Evolutionary conservation across 495 filamentous ascomycete species (phyloP).

Genomic region (Penicillium cosmopolitanum): DNA sequence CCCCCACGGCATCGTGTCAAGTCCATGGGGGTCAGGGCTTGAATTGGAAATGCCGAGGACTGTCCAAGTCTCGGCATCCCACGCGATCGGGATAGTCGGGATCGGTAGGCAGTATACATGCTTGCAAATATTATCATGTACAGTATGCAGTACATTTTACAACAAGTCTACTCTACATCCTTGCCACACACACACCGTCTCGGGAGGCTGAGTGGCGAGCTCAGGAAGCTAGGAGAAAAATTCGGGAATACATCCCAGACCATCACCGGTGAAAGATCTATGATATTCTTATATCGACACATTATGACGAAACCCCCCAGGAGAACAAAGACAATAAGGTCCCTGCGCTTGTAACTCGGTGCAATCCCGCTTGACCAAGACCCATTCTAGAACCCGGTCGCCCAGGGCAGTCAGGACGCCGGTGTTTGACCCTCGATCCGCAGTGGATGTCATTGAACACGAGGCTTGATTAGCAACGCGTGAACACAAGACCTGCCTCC

Average conservation of each 20-base stretch:
- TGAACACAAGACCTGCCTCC: background rate
- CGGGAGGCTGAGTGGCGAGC: background rate
- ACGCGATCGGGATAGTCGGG: slow-evolving; percentile 1
- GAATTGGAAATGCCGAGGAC: background rate
- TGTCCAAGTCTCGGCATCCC: slow-evolving; percentile 2
- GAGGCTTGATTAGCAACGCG: slow-evolving; percentile 4
- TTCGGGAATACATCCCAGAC: background rate
- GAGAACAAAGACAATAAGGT: background rate
- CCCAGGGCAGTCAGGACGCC: slow-evolving; percentile 5
- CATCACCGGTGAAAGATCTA: slow-evolving; percentile 3
- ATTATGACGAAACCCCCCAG: background rate
- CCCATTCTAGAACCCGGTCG: slow-evolving; percentile 17
- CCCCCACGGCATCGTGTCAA: background rate
- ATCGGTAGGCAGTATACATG: background rate
- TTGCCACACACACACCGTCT: background rate
- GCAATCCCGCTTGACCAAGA: background rate
- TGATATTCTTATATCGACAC: background rate
- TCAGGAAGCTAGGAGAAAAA: slow-evolving; percentile 4
- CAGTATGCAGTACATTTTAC: background rate
- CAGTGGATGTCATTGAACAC: slow-evolving; percentile 9
- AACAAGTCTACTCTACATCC: background rate
- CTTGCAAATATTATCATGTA: background rate
- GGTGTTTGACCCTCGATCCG: slow-evolving; percentile 3
- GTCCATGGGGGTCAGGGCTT: background rate
- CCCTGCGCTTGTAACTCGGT: background rate